Conservation (phyloP, 192 early-diverging fungal genomes). For the Oehlia diaphana region DNA sequence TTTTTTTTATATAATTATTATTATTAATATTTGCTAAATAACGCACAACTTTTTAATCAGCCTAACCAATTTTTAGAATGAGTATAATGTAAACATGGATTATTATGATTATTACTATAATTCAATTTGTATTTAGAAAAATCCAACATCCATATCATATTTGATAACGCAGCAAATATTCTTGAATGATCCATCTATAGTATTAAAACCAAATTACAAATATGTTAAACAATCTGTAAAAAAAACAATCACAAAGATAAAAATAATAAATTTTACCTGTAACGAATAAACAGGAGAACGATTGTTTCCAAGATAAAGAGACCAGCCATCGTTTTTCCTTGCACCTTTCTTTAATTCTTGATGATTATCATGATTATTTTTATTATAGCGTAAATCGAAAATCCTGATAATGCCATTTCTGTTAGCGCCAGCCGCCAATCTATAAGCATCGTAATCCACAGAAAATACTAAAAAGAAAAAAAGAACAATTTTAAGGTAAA, state of each 20-base stretch:
- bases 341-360: not conserved
- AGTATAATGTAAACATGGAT: not conserved
- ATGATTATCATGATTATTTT: not conserved
- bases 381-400: conserved; percentile 1
- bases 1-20: not conserved
- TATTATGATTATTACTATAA: not conserved
- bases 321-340: conserved; percentile 9
- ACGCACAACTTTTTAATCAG: not conserved
- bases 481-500: not conserved
- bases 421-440: not conserved
- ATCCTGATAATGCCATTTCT: conserved; percentile 1
- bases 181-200: conserved; percentile 11
- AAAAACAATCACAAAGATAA: not conserved
- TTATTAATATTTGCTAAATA: not conserved
- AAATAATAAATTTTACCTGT: not conserved
- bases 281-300: conserved; percentile 15
- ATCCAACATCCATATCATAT: conserved; percentile 4
- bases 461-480: not conserved
- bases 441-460: conserved; percentile 14
- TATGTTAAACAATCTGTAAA: not conserved
- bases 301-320: conserved; percentile 9
- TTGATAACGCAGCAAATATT: conserved; percentile 2
- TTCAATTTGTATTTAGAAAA: not conserved
- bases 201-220: not conserved
- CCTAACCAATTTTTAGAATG: conserved; percentile 1